phyloP scores from a whole-genome alignment of 805 yeast genomes.

The Scheffersomyces coipomensis region DNA sequence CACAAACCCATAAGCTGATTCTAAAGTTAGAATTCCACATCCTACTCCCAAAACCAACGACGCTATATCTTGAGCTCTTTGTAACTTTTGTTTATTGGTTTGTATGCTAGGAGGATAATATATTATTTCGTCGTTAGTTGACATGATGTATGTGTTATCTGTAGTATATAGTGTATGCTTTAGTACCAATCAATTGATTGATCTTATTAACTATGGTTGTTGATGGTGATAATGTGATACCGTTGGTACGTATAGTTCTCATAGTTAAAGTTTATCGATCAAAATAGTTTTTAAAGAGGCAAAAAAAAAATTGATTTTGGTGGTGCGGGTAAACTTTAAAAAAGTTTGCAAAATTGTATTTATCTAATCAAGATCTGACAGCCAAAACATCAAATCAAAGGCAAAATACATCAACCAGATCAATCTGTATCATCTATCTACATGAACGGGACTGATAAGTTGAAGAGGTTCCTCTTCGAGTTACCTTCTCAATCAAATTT shows the following conservation, averaged over 20 bases:
- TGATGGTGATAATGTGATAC: no score
- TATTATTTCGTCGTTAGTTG: conserved; percentile 9
- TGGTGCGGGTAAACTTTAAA: background rate
- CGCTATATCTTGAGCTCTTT: conserved; percentile 36
- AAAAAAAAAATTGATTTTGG: background rate
- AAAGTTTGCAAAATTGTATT: background rate
- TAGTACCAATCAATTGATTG: no score
- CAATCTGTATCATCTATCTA: no score
- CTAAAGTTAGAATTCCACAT: conserved; percentile 39
- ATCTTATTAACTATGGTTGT: no score
- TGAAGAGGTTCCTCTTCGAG: conserved; percentile 32
- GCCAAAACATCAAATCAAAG: no score
- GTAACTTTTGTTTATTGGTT: conserved; percentile 24
- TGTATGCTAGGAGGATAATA: conserved; percentile 27
- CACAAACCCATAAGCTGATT: conserved; percentile 31
- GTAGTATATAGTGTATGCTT: no score
- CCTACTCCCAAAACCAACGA: conserved; percentile 38
- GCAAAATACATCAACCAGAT: no score
- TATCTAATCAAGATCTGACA: no score
- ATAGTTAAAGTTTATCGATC: no score
- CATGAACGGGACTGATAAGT: background rate
- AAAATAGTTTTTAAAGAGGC: no score
- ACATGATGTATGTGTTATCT: no score
- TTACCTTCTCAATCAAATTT: conserved; percentile 28
- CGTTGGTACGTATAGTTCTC: no score